Conservation (phyloP, 2,329 filamentous ascomycete genomes). For the Clarireedia sp. region DNA sequence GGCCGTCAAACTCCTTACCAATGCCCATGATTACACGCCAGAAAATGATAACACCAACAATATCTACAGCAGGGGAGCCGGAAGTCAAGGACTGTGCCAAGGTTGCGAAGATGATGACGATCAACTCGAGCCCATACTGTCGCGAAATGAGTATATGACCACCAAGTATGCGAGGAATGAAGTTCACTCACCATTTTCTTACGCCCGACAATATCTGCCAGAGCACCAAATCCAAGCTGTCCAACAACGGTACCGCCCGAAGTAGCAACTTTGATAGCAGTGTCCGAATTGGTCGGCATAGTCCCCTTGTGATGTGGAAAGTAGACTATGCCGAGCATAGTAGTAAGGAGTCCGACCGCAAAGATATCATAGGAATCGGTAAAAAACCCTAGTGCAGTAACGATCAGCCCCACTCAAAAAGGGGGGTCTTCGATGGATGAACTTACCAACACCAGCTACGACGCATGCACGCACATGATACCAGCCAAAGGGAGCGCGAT, state of each 20-base stretch:
- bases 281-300: slow-evolving; percentile 62
- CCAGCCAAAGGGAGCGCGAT: slow-evolving; percentile 76
- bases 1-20: neutral
- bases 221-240: slow-evolving; percentile 68
- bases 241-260: slow-evolving; percentile 76
- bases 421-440: neutral
- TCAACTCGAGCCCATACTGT: slow-evolving; percentile 65
- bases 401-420: slow-evolving; percentile 37
- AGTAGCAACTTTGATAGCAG: slow-evolving; percentile 75
- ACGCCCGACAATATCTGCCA: slow-evolving; percentile 68
- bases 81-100: slow-evolving; percentile 61
- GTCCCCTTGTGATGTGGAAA: slow-evolving; percentile 33
- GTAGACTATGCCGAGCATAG: slow-evolving; percentile 30
- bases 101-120: slow-evolving; percentile 71
- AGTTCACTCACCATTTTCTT: slow-evolving; percentile 46
- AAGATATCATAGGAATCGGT: slow-evolving; percentile 66
- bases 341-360: slow-evolving; percentile 57
- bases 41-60: slow-evolving; percentile 64
- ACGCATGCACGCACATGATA: slow-evolving; percentile 66
- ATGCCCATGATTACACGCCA: slow-evolving; percentile 67
- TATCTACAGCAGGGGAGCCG: slow-evolving; percentile 50
- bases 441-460: slow-evolving; percentile 56
- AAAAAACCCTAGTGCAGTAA: slow-evolving; percentile 76
- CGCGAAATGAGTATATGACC: neutral
- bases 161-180: neutral